A percentile compares a stretch with the other conserved stretches of the same genome.
Evolutionary conservation across 257 asterid genomes (phyloP).

Genomic region (Echites panduratus): DNA sequence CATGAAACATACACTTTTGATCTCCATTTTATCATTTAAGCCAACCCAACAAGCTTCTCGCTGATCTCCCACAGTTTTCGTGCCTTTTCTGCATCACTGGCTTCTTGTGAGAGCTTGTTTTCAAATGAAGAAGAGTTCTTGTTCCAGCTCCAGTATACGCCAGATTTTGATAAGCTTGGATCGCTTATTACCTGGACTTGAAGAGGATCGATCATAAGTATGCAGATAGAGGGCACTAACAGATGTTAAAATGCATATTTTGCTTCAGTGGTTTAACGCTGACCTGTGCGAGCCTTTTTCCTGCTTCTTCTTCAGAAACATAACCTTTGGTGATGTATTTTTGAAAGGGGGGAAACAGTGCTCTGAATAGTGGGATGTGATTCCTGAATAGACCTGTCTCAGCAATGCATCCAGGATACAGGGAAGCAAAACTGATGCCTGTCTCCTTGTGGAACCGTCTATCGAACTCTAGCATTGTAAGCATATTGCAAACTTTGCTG

Average conservation of each 20-base stretch:
- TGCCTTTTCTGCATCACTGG: constrained; percentile 81
- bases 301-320: constrained; percentile 88
- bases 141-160: constrained; percentile 99
- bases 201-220: too few relatives aligned
- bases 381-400: constrained; percentile 82
- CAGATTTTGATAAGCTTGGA: constrained; percentile 80
- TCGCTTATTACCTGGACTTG: constrained; percentile 65
- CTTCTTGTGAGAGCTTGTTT: constrained; percentile 80
- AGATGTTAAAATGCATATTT: too few relatives aligned
- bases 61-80: constrained; percentile 86
- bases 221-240: too few relatives aligned
- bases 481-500: constrained; percentile 97
- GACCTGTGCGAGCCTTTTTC: constrained; percentile 91
- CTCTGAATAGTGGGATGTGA: constrained; percentile 81
- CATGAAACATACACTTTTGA: too few relatives aligned
- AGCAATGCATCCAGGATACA: constrained; percentile 92
- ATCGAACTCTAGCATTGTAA: constrained; percentile 90
- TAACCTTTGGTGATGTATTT: constrained; percentile 86
- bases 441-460: constrained; percentile 75
- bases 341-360: constrained; percentile 91
- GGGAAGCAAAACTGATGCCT: constrained; percentile 64
- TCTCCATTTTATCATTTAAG: constrained; percentile 24
- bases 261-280: not conserved
- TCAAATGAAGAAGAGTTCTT: constrained; percentile 69
- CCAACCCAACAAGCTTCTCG: constrained; percentile 85